These are phyloP conservation scores for Yamadazyma oceani DNA, from an alignment of 1,139 yeast species.

Conservation along the genomic window DNA sequence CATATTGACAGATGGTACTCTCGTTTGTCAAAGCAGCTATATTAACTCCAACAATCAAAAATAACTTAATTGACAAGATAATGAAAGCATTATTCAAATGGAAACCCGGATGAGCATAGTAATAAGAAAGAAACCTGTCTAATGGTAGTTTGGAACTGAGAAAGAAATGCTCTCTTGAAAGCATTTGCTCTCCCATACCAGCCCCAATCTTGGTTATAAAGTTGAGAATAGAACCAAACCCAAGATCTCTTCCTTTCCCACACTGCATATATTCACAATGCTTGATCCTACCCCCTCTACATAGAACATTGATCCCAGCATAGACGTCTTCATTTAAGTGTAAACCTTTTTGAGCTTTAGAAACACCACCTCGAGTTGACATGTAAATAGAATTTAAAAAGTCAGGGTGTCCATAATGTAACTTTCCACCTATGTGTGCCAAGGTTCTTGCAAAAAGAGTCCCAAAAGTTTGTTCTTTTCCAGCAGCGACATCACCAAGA, in stretches of 20 bases:
- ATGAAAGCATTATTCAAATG: conserved; percentile 55
- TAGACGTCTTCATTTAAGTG: conserved; percentile 58
- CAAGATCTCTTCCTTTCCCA: conserved; percentile 58
- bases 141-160: conserved; percentile 49
- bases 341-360: conserved; percentile 55
- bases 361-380: conserved; percentile 58
- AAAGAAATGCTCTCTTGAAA: conserved; percentile 53
- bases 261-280: conserved; percentile 60
- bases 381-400: conserved; percentile 49
- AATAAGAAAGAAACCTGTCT: conserved; percentile 52
- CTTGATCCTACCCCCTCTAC: conserved; percentile 54
- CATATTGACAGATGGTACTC: conserved; percentile 47
- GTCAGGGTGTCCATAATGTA: conserved; percentile 60
- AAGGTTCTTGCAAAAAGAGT: conserved; percentile 55
- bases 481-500: conserved; percentile 57
- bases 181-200: conserved; percentile 60
- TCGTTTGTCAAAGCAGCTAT: conserved; percentile 49
- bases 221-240: conserved; percentile 53
- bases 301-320: conserved; percentile 55
- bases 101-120: conserved; percentile 58
- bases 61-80: conserved; percentile 46
- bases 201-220: conserved; percentile 59
- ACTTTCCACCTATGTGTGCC: conserved; percentile 55
- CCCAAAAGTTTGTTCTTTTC: conserved; percentile 59
- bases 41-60: conserved; percentile 46